Percentiles rank a stretch among this genome's conserved stretches.
Evolutionary conservation across 164 flowering plant genomes (phyloP).

Genomic region (Tetrastigma voinierianum): DNA sequence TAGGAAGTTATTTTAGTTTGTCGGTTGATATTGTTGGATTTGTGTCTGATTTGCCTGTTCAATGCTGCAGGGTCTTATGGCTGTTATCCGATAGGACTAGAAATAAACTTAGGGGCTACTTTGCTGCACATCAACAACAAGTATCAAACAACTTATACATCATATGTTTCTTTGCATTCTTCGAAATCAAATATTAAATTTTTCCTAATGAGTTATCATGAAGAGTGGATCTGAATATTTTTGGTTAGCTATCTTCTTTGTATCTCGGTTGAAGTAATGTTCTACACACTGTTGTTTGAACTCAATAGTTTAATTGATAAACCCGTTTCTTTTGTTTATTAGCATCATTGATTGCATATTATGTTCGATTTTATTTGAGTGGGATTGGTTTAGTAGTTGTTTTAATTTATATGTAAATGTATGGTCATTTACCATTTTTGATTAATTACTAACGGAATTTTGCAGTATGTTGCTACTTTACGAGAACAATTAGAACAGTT

Average conservation of each 20-base stretch:
- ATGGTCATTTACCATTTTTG: neutral
- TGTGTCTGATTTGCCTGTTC: no score
- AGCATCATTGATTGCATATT: neutral
- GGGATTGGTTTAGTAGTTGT: neutral
- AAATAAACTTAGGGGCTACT: conserved; percentile 84
- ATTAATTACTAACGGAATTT: neutral
- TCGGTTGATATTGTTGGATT: no score
- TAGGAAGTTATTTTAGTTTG: no score
- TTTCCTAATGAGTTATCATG: neutral
- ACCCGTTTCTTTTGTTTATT: neutral
- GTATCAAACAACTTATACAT: conserved; percentile 81
- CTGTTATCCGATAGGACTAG: conserved; percentile 75
- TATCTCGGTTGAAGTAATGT: no score
- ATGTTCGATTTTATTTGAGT: neutral
- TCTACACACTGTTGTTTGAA: no score
- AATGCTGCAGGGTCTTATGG: conserved; percentile 18
- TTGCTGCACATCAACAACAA: conserved; percentile 76
- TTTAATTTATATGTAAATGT: neutral
- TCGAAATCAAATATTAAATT: neutral
- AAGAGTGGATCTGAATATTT: neutral
- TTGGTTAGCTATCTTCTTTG: neutral
- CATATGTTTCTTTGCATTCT: conserved; percentile 72
- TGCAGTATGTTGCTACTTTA: conserved; percentile 86
- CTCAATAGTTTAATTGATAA: no score
- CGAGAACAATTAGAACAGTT: conserved; percentile 82